These are phyloP conservation scores for Fonsecaea monophora DNA, from an alignment of 2,329 filamentous ascomycete genomes.

Conservation along the genomic window DNA sequence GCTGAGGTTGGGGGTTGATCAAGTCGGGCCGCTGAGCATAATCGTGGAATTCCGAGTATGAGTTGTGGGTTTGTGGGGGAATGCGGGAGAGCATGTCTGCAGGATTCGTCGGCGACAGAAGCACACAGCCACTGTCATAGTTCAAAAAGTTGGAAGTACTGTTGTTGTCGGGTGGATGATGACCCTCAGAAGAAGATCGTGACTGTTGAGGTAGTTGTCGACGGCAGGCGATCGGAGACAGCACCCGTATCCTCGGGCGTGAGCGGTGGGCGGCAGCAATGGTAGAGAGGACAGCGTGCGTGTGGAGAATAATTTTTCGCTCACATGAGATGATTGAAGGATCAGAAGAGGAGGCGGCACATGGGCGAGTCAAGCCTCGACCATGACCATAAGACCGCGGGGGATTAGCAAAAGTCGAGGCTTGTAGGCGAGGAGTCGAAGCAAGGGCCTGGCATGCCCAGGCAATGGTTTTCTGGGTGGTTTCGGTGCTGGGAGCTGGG, in stretches of 20 bases:
- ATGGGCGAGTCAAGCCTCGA: slow-evolving; percentile 13
- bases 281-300: slow-evolving; percentile 4
- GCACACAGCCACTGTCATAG: slow-evolving; percentile 28
- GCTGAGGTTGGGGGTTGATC: slow-evolving; percentile 33
- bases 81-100: slow-evolving; percentile 37
- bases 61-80: slow-evolving; percentile 36
- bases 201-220: background rate
- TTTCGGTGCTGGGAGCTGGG: background rate
- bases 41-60: slow-evolving; percentile 36
- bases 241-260: background rate
- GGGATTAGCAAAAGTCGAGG: slow-evolving; percentile 6
- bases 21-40: slow-evolving; percentile 34
- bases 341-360: slow-evolving; percentile 6
- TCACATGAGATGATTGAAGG: slow-evolving; percentile 24
- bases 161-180: slow-evolving; percentile 61
- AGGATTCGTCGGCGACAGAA: slow-evolving; percentile 18
- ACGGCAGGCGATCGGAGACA: slow-evolving; percentile 1
- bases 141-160: slow-evolving; percentile 5
- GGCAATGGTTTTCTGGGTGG: background rate
- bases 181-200: background rate
- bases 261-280: slow-evolving; percentile 14
- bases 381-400: slow-evolving; percentile 4
- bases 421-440: slow-evolving; percentile 9
- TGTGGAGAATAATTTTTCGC: slow-evolving; percentile 19
- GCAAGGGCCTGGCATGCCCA: slow-evolving; percentile 1